Evolutionary conservation across 768 basidiomycete species (phyloP).

Genomic region (Termitomyces sp.): DNA sequence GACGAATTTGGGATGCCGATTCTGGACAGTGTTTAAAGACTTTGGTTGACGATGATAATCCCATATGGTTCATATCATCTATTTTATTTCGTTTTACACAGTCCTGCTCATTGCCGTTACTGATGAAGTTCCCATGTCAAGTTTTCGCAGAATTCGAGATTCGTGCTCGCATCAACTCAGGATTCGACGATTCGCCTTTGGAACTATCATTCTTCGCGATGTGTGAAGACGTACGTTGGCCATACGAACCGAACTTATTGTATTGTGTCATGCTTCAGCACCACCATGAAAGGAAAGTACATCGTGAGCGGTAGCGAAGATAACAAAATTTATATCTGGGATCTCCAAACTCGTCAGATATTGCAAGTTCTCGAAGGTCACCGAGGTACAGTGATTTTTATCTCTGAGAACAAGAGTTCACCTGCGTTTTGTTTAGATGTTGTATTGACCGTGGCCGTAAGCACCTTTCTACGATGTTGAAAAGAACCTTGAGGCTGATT

Average conservation of each 20-base stretch:
- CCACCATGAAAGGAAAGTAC: conserved; percentile 58
- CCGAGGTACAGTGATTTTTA: conserved; percentile 47
- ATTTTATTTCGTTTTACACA: background rate
- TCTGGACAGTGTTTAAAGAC: conserved; percentile 98
- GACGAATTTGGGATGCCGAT: conserved; percentile 96
- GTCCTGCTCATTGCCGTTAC: conserved; percentile 6
- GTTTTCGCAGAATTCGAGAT: conserved; percentile 92
- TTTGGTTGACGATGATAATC: conserved; percentile 93
- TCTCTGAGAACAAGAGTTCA: background rate
- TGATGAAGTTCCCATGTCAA: conserved; percentile 70
- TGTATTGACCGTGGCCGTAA: conserved; percentile 76
- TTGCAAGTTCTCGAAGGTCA: conserved; percentile 78
- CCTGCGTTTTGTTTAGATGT: conserved; percentile 35
- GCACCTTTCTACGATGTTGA: conserved; percentile 18
- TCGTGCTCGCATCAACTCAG: conserved; percentile 87
- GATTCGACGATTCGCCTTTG: conserved; percentile 94
- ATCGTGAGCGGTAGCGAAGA: conserved; percentile 92
- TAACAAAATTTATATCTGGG: conserved; percentile 84
- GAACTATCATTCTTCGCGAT: conserved; percentile 89
- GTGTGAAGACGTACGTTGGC: conserved; percentile 89
- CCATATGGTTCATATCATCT: conserved; percentile 62
- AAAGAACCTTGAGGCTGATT: background rate
- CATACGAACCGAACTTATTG: conserved; percentile 87
- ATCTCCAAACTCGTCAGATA: conserved; percentile 77
- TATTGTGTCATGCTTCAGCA: conserved; percentile 63